A percentile compares a stretch with the other conserved stretches of the same genome.
Conservation (phyloP, 768 basidiomycete genomes). For the Macrolepiota fuliginosa region DNA sequence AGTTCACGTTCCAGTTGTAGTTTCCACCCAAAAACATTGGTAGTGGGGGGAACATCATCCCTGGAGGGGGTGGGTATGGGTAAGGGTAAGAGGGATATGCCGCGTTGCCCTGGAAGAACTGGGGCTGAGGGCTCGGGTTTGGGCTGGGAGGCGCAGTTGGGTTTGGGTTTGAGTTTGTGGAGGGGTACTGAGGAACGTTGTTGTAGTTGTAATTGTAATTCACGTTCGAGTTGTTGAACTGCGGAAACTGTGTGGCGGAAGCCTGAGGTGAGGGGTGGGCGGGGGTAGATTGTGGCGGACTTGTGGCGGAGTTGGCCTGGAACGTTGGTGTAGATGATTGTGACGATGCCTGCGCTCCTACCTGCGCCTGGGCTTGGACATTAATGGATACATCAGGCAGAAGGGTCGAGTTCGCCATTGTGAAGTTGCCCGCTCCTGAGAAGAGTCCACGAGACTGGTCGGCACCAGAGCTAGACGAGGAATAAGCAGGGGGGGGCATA, state of each 20-base stretch:
- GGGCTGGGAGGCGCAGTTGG: neutral
- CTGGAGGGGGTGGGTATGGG: neutral
- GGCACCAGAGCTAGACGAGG: neutral
- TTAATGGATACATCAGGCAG: neutral
- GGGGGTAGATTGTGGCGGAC: neutral
- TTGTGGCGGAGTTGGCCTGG: neutral
- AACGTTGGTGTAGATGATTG: neutral
- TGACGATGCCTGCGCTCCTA: fast-evolving
- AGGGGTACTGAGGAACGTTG: neutral
- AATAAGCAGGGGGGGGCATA: neutral
- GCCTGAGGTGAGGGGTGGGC: neutral
- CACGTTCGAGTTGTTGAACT: neutral
- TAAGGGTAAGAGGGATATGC: too few species aligned
- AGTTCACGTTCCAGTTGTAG: neutral
- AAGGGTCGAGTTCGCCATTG: neutral
- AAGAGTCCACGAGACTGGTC: neutral
- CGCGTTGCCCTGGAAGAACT: neutral
- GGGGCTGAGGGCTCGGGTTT: neutral
- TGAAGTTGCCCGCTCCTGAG: neutral
- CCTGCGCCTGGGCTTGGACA: neutral
- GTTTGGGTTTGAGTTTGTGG: neutral
- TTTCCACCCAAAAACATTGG: neutral
- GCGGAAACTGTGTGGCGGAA: neutral
- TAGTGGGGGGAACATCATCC: neutral
- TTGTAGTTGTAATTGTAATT: neutral